These are phyloP conservation scores for Naganishia onofrii DNA, from an alignment of 768 basidiomycete genomes.

Conservation along the genomic window DNA sequence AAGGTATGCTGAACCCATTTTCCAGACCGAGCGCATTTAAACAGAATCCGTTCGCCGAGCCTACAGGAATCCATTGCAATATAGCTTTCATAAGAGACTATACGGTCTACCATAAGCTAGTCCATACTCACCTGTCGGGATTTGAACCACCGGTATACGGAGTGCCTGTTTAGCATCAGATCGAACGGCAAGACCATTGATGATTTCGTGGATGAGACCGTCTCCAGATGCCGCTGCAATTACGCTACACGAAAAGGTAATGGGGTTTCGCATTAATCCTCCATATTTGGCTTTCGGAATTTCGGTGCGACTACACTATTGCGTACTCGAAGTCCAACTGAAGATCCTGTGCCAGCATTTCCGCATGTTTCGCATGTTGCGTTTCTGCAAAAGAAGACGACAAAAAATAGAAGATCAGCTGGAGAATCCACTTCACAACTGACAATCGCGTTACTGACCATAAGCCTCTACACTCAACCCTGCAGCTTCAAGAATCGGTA, in stretches of 20 bases:
- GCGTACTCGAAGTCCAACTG: constrained; percentile 48
- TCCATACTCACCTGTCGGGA: constrained; percentile 47
- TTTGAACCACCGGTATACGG: constrained; percentile 47
- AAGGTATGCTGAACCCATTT: constrained; percentile 47
- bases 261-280: not conserved
- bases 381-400: constrained; percentile 39
- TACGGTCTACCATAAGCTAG: not conserved
- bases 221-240: constrained; percentile 51
- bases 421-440: not conserved
- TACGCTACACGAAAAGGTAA: constrained; percentile 37
- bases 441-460: constrained; percentile 35
- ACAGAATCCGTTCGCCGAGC: constrained; percentile 48
- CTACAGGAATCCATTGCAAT: too few relatives aligned
- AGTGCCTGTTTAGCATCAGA: constrained; percentile 47
- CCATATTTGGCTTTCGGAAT: not conserved
- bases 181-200: constrained; percentile 50
- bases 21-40: constrained; percentile 48
- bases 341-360: constrained; percentile 43
- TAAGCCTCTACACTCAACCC: constrained; percentile 44
- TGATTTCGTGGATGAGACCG: constrained; percentile 50
- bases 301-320: not conserved
- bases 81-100: too few relatives aligned
- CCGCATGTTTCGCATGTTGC: constrained; percentile 47
- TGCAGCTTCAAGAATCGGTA: constrained; percentile 49
- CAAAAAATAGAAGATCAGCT: not conserved